Evolutionary conservation across 139 green algal genomes (phyloP).

Genomic region (Tetradesmus lagerheimii): DNA sequence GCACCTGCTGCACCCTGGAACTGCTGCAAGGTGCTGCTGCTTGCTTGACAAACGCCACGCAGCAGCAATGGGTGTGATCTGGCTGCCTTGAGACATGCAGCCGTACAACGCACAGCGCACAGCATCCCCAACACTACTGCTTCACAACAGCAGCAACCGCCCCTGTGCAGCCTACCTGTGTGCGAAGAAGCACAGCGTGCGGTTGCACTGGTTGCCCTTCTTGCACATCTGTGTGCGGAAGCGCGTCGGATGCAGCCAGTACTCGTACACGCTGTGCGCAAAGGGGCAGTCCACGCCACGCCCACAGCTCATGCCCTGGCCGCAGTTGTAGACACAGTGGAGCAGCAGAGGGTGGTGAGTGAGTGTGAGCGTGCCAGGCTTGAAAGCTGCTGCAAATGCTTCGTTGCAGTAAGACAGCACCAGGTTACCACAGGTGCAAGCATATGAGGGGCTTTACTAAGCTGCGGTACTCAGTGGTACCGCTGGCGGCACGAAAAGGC

Average conservation of each 20-base stretch:
- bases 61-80: too few species aligned
- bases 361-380: too few species aligned
- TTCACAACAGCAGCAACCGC: not conserved
- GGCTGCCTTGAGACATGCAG: not conserved
- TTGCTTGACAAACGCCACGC: not conserved
- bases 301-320: slow-evolving; percentile 44
- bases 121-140: not conserved
- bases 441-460: not conserved
- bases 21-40: not conserved
- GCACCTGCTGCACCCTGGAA: not conserved
- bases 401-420: not conserved
- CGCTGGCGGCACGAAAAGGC: too few species aligned
- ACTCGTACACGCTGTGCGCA: slow-evolving; percentile 81
- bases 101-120: not conserved
- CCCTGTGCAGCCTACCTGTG: not conserved
- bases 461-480: not conserved
- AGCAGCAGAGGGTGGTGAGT: not conserved
- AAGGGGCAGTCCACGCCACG: slow-evolving; percentile 74
- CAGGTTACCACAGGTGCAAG: not conserved
- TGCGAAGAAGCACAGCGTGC: slow-evolving; percentile 47
- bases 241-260: slow-evolving; percentile 76
- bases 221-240: slow-evolving; percentile 66
- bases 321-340: not conserved
- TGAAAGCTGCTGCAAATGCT: too few species aligned
- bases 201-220: slow-evolving; percentile 45